phyloP scores from a whole-genome alignment of 2,329 filamentous ascomycete genomes.

The Colletotrichum liaoningense region DNA sequence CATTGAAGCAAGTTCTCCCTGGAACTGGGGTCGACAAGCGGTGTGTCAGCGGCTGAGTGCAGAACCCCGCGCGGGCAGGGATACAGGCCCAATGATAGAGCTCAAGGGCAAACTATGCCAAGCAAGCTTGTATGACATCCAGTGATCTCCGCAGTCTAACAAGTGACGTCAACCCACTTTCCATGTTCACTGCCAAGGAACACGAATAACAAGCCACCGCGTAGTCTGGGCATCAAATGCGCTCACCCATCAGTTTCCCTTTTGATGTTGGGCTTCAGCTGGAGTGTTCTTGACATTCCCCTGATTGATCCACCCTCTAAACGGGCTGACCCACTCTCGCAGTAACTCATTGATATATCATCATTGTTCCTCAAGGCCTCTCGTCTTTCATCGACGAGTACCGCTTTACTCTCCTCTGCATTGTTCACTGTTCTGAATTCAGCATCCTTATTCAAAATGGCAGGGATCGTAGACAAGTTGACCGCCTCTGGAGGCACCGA shows the following conservation, averaged over 20 bases:
- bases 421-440: too few species aligned
- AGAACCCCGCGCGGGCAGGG: constrained; percentile 15
- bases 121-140: constrained; percentile 4
- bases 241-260: background rate
- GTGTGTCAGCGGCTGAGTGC: constrained; percentile 20
- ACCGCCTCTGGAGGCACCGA: constrained; percentile 54
- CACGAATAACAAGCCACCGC: background rate
- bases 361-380: background rate
- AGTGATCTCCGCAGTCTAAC: background rate
- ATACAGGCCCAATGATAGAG: background rate
- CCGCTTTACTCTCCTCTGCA: background rate
- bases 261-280: background rate
- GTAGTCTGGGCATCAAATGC: constrained; percentile 13
- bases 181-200: constrained; percentile 8
- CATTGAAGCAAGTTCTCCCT: background rate
- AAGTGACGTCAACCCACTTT: constrained; percentile 18
- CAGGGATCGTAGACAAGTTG: constrained; percentile 50
- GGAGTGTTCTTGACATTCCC: background rate
- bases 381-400: background rate
- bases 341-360: background rate
- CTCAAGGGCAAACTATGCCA: background rate
- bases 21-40: constrained; percentile 7
- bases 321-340: background rate
- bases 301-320: background rate
- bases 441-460: constrained; percentile 38